These are phyloP conservation scores for Aquanectria penicillioides DNA, from an alignment of 2,329 filamentous ascomycete genomes.

Conservation along the genomic window DNA sequence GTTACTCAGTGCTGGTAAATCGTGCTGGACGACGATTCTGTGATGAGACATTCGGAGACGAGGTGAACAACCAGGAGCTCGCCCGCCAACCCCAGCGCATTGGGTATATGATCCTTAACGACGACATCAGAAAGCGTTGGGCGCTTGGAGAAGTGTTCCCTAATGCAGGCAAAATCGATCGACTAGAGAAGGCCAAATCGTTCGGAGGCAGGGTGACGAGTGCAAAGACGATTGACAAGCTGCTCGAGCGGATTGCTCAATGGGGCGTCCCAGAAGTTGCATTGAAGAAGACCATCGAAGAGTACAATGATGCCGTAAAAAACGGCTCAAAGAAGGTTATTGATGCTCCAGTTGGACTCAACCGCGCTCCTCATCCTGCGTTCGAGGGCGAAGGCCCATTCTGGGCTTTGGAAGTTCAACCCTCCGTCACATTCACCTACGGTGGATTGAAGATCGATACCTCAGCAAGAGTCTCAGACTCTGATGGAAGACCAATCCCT, in stretches of 20 bases:
- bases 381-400: conserved; percentile 20
- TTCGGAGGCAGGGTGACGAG: conserved; percentile 26
- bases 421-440: conserved; percentile 26
- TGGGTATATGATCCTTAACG: conserved; percentile 27
- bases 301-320: conserved; percentile 17
- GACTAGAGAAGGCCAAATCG: conserved; percentile 25
- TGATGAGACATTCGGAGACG: conserved; percentile 27
- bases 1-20: conserved; percentile 24
- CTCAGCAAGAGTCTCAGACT: conserved; percentile 11
- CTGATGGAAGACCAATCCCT: conserved; percentile 13
- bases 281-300: background rate
- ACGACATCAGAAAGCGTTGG: conserved; percentile 20
- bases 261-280: conserved; percentile 21
- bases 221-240: background rate
- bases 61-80: conserved; percentile 29
- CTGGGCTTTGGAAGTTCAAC: conserved; percentile 28
- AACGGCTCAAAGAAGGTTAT: background rate
- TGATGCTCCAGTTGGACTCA: conserved; percentile 16
- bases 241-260: conserved; percentile 6
- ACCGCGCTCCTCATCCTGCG: conserved; percentile 16
- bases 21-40: conserved; percentile 20
- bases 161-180: conserved; percentile 26
- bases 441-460: conserved; percentile 22
- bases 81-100: conserved; percentile 20
- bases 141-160: conserved; percentile 24